Evolutionary conservation across 2,329 filamentous ascomycete genomes (phyloP).

Genomic region (Nannizzia gypsea): DNA sequence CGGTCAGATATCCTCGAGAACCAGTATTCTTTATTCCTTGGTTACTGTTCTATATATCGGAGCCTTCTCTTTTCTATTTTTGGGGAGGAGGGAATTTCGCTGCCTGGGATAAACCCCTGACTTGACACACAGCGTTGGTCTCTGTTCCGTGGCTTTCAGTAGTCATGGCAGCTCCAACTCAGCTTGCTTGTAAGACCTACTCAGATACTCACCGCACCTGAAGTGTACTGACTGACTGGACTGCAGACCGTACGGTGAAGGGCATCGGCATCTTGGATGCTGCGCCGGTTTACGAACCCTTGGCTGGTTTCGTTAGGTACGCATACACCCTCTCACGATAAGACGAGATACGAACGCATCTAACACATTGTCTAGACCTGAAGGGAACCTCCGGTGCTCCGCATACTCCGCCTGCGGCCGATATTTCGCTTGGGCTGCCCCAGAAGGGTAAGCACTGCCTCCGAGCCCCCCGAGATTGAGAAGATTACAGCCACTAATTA

Average conservation of each 20-base stretch:
- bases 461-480: background rate
- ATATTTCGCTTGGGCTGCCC: slow-evolving; percentile 90
- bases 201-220: background rate
- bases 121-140: background rate
- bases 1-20: background rate
- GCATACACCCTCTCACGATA: background rate
- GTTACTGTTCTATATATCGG: background rate
- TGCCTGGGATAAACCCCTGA: background rate
- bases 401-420: slow-evolving; percentile 90
- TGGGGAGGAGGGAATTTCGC: background rate
- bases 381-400: slow-evolving; percentile 90
- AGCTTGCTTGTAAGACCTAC: slow-evolving; percentile 64
- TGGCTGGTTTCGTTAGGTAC: slow-evolving; percentile 62
- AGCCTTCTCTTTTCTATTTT: background rate
- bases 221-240: slow-evolving; percentile 15
- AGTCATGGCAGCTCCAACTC: slow-evolving; percentile 87
- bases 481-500: background rate
- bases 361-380: slow-evolving; percentile 22
- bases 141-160: slow-evolving; percentile 67
- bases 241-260: slow-evolving; percentile 78
- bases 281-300: slow-evolving; percentile 71
- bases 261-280: slow-evolving; percentile 89
- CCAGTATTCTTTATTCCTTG: background rate
- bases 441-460: slow-evolving; percentile 48
- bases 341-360: too few relatives aligned